Evolutionary conservation across 768 basidiomycete species (phyloP).

Genomic region (Auricularia heimuer): DNA sequence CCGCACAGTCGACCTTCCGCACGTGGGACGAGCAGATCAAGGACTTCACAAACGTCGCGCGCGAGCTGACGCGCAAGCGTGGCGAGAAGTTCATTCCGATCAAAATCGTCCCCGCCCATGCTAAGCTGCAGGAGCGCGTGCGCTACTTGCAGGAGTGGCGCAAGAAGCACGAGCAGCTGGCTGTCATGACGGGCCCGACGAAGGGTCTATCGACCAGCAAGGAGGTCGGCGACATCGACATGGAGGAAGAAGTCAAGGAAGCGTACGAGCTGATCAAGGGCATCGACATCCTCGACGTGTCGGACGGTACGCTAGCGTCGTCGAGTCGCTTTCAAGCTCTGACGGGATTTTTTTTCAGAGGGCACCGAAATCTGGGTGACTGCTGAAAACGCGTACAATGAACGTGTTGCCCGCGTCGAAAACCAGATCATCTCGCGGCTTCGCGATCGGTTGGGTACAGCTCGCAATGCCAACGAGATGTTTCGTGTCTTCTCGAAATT

Average conservation of each 20-base stretch:
- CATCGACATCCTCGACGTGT: slow-evolving; percentile 92
- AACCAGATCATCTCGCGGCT: slow-evolving; percentile 95
- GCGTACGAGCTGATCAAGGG: slow-evolving; percentile 97
- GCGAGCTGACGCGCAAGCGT: slow-evolving; percentile 86
- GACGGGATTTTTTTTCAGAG: slow-evolving; percentile 37
- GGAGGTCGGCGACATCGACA: slow-evolving; percentile 85
- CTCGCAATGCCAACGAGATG: slow-evolving; percentile 98
- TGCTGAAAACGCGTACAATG: slow-evolving; percentile 96
- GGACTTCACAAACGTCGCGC: slow-evolving; percentile 84
- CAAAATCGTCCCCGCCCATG: slow-evolving; percentile 85
- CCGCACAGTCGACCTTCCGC: slow-evolving; percentile 68
- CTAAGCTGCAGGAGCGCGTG: slow-evolving; percentile 79
- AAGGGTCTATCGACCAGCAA: slow-evolving; percentile 70
- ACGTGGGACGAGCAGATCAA: slow-evolving; percentile 88
- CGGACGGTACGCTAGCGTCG: slow-evolving; percentile 51
- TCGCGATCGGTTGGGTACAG: slow-evolving; percentile 86
- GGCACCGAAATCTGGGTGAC: slow-evolving; percentile 97
- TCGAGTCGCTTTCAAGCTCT: neutral
- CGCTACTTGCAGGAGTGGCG: slow-evolving; percentile 86
- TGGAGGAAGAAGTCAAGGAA: slow-evolving; percentile 95
- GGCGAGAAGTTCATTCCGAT: slow-evolving; percentile 93
- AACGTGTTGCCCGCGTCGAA: slow-evolving; percentile 93
- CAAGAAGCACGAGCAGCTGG: slow-evolving; percentile 94
- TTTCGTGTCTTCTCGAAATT: slow-evolving; percentile 98
- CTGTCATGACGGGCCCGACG: slow-evolving; percentile 93